Percentiles rank a stretch among this genome's conserved stretches.
phyloP scores from a whole-genome alignment of 108 stramenopile species.

The Cyclotella kingstonii region DNA sequence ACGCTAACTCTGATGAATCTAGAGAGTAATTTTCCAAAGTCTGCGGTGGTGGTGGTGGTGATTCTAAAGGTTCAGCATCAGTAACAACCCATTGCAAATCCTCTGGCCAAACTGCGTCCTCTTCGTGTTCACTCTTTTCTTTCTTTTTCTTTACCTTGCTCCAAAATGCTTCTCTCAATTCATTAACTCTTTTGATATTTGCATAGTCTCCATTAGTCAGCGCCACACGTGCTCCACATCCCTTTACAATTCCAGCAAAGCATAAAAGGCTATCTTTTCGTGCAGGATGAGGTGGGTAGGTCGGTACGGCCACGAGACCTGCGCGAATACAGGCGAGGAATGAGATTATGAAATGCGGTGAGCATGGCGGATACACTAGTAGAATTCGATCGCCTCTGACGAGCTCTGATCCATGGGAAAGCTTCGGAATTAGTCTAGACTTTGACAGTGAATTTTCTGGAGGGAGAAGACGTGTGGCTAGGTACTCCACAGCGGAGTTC shows the following conservation, averaged over 20 bases:
- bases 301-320: conserved; percentile 89
- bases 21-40: conserved; percentile 17
- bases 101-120: conserved; percentile 64
- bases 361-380: conserved; percentile 93
- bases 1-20: conserved; percentile 66
- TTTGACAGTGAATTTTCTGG: background rate
- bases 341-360: conserved; percentile 91
- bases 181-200: conserved; percentile 64
- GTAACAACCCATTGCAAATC: conserved; percentile 74
- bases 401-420: conserved; percentile 11
- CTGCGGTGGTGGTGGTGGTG: conserved; percentile 18
- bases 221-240: conserved; percentile 82
- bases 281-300: conserved; percentile 94
- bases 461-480: conserved; percentile 32
- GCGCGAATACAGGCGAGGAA: conserved; percentile 95
- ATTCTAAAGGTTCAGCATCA: conserved; percentile 35
- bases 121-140: background rate
- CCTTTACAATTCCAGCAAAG: conserved; percentile 74
- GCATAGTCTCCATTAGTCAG: conserved; percentile 88
- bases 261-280: conserved; percentile 70
- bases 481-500: conserved; percentile 26
- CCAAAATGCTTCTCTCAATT: conserved; percentile 36
- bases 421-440: background rate
- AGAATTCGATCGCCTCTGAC: conserved; percentile 76
- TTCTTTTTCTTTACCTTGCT: conserved; percentile 8